Percentiles rank a stretch among this genome's conserved stretches.
Evolutionary conservation across 2,329 filamentous ascomycete species (phyloP).

Genomic region (Harringtonia lauricola): DNA sequence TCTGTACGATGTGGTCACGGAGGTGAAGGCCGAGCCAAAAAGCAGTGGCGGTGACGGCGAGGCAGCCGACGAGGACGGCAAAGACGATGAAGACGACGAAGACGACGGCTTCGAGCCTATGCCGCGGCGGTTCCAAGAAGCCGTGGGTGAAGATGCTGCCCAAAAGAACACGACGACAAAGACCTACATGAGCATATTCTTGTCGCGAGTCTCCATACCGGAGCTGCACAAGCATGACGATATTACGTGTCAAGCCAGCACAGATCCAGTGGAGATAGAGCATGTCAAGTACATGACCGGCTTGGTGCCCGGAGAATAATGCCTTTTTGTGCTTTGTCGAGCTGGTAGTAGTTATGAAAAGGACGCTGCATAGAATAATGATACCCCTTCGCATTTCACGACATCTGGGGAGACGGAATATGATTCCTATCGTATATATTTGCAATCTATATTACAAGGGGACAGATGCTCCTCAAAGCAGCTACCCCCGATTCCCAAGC

Average conservation of each 20-base stretch:
- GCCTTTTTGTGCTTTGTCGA: too few relatives aligned
- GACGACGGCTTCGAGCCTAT: conserved; percentile 44
- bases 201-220: conserved; percentile 41
- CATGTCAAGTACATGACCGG: conserved; percentile 13
- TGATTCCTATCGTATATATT: too few relatives aligned
- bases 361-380: too few relatives aligned
- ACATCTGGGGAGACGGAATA: too few relatives aligned
- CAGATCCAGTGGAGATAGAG: conserved; percentile 16
- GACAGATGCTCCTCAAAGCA: too few relatives aligned
- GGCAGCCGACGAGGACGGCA: conserved; percentile 13
- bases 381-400: too few relatives aligned
- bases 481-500: too few relatives aligned
- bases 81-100: conserved; percentile 18
- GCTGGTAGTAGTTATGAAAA: too few relatives aligned
- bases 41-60: conserved; percentile 5
- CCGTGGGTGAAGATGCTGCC: conserved; percentile 19
- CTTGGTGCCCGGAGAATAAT: too few relatives aligned
- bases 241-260: conserved; percentile 35
- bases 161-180: conserved; percentile 21
- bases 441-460: too few relatives aligned
- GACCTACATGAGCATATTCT: conserved; percentile 48
- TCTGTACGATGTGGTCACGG: conserved; percentile 33
- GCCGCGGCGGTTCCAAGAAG: conserved; percentile 44
- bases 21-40: conserved; percentile 13
- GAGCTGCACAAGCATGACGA: conserved; percentile 40